These are phyloP conservation scores for Candida namnaoensis DNA, from an alignment of 805 yeast species.

Conservation along the genomic window DNA sequence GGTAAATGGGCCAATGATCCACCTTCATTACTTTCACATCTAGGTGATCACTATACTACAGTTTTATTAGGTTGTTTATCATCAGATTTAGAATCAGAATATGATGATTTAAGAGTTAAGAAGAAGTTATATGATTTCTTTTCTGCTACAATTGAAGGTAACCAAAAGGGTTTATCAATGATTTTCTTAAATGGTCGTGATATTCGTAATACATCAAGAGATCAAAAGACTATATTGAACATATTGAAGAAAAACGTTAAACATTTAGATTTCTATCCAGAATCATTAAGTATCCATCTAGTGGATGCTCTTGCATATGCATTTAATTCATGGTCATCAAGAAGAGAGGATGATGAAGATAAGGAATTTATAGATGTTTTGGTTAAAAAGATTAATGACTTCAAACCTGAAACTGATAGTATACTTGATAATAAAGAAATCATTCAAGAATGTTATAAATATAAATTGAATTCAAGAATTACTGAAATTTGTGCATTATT, in stretches of 20 bases:
- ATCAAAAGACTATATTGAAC: conserved; percentile 36
- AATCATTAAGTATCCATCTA: conserved; percentile 54
- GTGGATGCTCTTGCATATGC: conserved; percentile 70
- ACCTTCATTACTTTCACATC: conserved; percentile 76
- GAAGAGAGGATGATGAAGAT: conserved; percentile 44
- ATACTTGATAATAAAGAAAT: conserved; percentile 10
- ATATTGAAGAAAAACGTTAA: conserved; percentile 48
- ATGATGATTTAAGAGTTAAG: conserved; percentile 44
- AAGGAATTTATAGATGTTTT: conserved; percentile 23
- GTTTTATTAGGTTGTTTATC: conserved; percentile 52
- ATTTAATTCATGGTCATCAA: conserved; percentile 69
- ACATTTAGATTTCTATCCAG: conserved; percentile 46
- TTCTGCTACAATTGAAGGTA: conserved; percentile 58
- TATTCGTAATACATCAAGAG: conserved; percentile 7
- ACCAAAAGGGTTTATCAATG: conserved; percentile 72
- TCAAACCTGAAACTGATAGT: conserved; percentile 8
- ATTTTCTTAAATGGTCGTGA: conserved; percentile 53
- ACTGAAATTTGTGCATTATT: conserved; percentile 71
- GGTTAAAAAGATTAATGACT: conserved; percentile 27
- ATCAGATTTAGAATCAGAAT: conserved; percentile 47
- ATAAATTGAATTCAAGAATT: conserved; percentile 54
- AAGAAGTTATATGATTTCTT: conserved; percentile 54
- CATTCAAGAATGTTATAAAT: conserved; percentile 39
- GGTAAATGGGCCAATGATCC: conserved; percentile 50
- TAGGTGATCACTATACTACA: conserved; percentile 59